Evolutionary conservation across 345 rosid species (phyloP).

Genomic region (Cardiospermum halicacabum): DNA sequence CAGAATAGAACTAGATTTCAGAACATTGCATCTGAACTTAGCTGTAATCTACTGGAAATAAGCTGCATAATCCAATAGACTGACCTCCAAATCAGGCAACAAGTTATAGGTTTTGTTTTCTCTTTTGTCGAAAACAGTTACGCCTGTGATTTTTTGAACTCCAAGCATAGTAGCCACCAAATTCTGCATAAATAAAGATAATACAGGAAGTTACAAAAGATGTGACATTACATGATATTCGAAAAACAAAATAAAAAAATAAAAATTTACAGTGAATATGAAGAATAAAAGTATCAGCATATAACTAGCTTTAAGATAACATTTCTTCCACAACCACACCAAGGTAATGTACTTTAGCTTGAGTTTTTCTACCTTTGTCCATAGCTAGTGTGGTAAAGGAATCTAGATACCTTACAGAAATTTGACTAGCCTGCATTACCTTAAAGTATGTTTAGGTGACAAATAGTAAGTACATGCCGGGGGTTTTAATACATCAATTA

Average conservation of each 20-base stretch:
- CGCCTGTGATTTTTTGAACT: slow-evolving; percentile 72
- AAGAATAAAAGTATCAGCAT: background rate
- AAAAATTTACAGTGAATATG: background rate
- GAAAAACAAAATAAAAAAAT: no score
- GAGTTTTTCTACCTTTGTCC: background rate
- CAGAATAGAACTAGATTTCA: background rate
- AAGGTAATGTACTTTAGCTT: background rate
- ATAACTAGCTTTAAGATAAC: background rate
- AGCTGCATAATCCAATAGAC: slow-evolving; percentile 15
- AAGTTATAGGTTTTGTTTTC: slow-evolving; percentile 64
- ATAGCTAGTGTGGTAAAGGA: background rate
- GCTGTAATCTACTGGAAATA: background rate
- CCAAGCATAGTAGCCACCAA: slow-evolving; percentile 80
- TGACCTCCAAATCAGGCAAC: slow-evolving; percentile 80
- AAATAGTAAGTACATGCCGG: no score
- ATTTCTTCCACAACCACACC: background rate
- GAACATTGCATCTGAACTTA: background rate
- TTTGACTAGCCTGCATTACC: background rate
- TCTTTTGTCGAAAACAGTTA: slow-evolving; percentile 61
- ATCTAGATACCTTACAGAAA: background rate
- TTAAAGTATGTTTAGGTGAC: no score
- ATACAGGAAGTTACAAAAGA: slow-evolving; percentile 11
- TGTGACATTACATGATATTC: slow-evolving; percentile 10
- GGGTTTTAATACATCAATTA: no score
- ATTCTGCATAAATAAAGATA: slow-evolving; percentile 46